Conservation (phyloP, 352 stramenopile species). For the Pythium coloratum region DNA sequence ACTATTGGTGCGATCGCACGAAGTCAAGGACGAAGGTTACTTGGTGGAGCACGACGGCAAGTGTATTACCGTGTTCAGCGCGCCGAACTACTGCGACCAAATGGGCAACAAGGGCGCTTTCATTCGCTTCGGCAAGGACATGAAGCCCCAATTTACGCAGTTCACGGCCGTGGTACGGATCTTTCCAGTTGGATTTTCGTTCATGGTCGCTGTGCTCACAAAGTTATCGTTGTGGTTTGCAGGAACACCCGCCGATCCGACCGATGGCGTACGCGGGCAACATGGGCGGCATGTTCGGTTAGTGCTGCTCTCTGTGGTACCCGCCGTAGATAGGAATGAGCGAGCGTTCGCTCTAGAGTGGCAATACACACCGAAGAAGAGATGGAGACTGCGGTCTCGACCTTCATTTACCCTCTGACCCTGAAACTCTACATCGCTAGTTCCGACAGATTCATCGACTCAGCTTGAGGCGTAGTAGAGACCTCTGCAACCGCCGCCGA, state of each 20-base stretch:
- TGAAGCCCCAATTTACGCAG: conserved; percentile 96
- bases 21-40: conserved; percentile 99
- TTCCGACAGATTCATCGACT: neutral
- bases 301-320: conserved; percentile 12
- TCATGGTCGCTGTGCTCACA: neutral
- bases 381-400: neutral
- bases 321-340: neutral
- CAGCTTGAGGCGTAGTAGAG: neutral
- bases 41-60: conserved; percentile 98
- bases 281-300: conserved; percentile 90
- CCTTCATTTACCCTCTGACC: neutral
- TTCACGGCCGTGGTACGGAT: conserved; percentile 90
- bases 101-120: conserved; percentile 99
- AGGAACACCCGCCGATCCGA: conserved; percentile 88
- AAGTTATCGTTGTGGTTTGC: conserved; percentile 7
- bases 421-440: neutral
- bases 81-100: conserved; percentile 99
- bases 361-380: neutral
- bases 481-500: neutral
- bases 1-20: conserved; percentile 97
- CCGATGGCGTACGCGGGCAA: conserved; percentile 90
- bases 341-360: neutral
- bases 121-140: conserved; percentile 96
- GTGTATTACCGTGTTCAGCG: conserved; percentile 99
- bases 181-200: neutral